A percentile compares a stretch with the other conserved stretches of the same genome.
phyloP scores from a whole-genome alignment of 106 monocot genomes.

The Posidonia australis region DNA sequence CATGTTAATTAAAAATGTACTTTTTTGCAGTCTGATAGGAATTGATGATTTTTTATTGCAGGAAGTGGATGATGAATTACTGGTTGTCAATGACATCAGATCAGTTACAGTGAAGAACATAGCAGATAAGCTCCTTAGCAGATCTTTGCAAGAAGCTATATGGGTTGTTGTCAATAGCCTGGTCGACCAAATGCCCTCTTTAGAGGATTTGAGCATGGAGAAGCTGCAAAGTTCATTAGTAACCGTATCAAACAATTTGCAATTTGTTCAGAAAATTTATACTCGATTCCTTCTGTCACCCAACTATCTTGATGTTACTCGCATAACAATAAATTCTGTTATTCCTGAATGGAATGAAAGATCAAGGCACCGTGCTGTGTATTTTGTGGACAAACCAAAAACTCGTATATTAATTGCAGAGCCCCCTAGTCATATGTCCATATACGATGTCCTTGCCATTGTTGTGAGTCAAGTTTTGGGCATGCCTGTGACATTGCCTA shows the following conservation, averaged over 20 bases:
- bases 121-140: constrained; percentile 67
- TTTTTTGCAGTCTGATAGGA: neutral
- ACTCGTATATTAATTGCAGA: constrained; percentile 55
- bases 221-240: constrained; percentile 34
- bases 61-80: constrained; percentile 58
- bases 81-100: constrained; percentile 45
- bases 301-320: constrained; percentile 53
- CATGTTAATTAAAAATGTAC: neutral
- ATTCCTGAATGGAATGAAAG: constrained; percentile 74
- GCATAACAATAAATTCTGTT: constrained; percentile 10
- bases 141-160: constrained; percentile 61
- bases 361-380: constrained; percentile 38
- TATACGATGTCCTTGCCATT: constrained; percentile 67
- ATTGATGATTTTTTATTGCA: constrained; percentile 9
- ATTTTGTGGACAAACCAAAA: constrained; percentile 55
- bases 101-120: constrained; percentile 42
- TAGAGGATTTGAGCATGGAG: constrained; percentile 33
- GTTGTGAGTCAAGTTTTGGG: constrained; percentile 61
- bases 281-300: constrained; percentile 81
- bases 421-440: constrained; percentile 72
- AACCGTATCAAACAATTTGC: constrained; percentile 45
- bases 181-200: constrained; percentile 41
- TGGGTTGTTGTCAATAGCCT: constrained; percentile 36
- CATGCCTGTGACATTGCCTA: constrained; percentile 42
- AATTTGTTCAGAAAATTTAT: constrained; percentile 62